Evolutionary conservation across 495 filamentous ascomycete genomes (phyloP).

Genomic region (Penicillium paradoxum): DNA sequence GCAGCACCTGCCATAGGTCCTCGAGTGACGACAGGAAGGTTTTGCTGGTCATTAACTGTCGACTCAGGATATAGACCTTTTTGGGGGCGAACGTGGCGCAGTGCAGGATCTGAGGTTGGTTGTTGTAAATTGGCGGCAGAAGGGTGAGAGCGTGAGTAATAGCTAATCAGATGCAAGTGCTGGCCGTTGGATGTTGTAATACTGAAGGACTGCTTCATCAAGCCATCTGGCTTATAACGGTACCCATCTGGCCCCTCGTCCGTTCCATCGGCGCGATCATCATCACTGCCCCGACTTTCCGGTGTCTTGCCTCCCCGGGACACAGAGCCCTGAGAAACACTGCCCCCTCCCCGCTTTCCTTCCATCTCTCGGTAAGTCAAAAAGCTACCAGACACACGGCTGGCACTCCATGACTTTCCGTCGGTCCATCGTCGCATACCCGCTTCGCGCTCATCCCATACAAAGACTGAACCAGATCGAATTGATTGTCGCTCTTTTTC

Average conservation of each 20-base stretch:
- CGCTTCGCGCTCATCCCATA: constrained; percentile 98
- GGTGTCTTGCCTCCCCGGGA: constrained; percentile 70
- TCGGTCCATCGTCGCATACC: constrained; percentile 99
- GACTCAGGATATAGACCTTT: constrained; percentile 98
- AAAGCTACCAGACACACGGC: constrained; percentile 94
- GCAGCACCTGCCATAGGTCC: constrained; percentile 55
- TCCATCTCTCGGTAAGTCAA: constrained; percentile 98
- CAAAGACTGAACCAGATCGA: constrained; percentile 92
- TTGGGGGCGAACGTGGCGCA: constrained; percentile 76
- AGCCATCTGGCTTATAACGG: constrained; percentile 90
- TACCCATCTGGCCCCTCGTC: constrained; percentile 94
- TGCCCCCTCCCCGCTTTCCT: constrained; percentile 74
- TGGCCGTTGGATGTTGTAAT: constrained; percentile 88
- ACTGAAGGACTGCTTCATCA: constrained; percentile 99
- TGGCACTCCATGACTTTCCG: constrained; percentile 98
- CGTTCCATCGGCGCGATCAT: constrained; percentile 60
- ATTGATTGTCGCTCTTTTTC: constrained; percentile 97
- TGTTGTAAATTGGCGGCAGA: constrained; percentile 63
- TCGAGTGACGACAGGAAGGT: constrained; percentile 59
- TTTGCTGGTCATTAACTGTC: constrained; percentile 79
- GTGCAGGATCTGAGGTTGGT: constrained; percentile 71
- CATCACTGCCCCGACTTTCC: constrained; percentile 77
- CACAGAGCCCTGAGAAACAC: constrained; percentile 50
- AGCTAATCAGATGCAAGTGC: constrained; percentile 94
- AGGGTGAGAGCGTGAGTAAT: constrained; percentile 76